A percentile compares a stretch with the other conserved stretches of the same genome.
These are phyloP conservation scores for Saturnispora besseyi DNA, from an alignment of 805 yeast species.

Conservation along the genomic window DNA sequence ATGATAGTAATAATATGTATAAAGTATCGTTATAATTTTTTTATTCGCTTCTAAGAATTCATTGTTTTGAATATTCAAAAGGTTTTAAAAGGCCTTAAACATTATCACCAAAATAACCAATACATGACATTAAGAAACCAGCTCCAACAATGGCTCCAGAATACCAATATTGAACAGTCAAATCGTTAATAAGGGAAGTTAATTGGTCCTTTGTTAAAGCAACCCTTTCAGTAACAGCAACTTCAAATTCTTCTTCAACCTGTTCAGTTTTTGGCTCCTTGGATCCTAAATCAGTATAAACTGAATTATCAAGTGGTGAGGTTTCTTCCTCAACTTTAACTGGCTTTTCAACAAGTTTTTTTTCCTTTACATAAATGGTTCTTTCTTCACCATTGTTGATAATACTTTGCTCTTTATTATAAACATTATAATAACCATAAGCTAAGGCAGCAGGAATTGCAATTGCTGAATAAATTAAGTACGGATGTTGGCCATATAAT, in stretches of 20 bases:
- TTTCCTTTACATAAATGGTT: conserved; percentile 13
- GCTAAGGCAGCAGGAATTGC: conserved; percentile 40
- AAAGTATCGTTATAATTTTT: background rate
- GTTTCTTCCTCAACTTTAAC: conserved; percentile 23
- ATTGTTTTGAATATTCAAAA: background rate
- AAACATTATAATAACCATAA: conserved; percentile 21
- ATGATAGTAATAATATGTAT: background rate
- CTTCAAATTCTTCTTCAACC: conserved; percentile 31
- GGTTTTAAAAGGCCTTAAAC: conserved; percentile 7
- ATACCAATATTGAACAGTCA: conserved; percentile 31
- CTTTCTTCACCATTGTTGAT: conserved; percentile 14
- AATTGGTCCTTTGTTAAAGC: conserved; percentile 34
- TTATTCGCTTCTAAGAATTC: background rate
- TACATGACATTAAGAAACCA: conserved; percentile 39
- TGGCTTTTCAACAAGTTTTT: conserved; percentile 19
- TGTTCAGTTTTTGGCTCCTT: conserved; percentile 19
- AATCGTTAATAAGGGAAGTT: conserved; percentile 23
- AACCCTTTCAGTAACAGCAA: conserved; percentile 15
- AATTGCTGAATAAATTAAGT: conserved; percentile 54
- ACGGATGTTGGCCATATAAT: conserved; percentile 55
- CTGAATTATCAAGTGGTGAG: conserved; percentile 38
- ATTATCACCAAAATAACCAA: conserved; percentile 53
- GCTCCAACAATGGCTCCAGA: conserved; percentile 36
- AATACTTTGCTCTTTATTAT: conserved; percentile 22
- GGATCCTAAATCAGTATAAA: conserved; percentile 34